Base-by-base conservation (phyloP, 2,329 filamentous ascomycete species). In the Aspergillus tanneri region DNA sequence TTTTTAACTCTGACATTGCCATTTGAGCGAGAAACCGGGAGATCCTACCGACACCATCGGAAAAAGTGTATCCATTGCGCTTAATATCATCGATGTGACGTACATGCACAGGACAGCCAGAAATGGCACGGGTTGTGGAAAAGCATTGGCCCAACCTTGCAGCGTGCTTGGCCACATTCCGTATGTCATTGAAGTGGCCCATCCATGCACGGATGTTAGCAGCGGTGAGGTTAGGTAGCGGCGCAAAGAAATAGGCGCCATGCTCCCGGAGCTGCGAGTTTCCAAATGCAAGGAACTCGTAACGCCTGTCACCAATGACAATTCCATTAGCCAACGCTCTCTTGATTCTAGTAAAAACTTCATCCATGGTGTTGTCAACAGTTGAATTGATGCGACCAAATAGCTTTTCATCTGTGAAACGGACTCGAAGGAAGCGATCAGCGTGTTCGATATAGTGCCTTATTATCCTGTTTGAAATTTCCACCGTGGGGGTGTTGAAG, bases 191-290 rank as follows among this genome's bases (percentile, higher is more conserved):
- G 60, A 99, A 95, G 11, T 86, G 74, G 0, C 93, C 93, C 86
- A 97, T 95, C 82, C 87, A 91, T 24, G 76, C 68, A 4, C 92
- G 86, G 48, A 99, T 96, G 41, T 85, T 77, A 14, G 86, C 80
- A 44, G 89, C 89, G 1, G 82, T 86, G 6, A 88, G 64, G 46
- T 82, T 75, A 0, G 81, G 73, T 0, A 82, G 83, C 0, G 87
- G 81, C 4, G 88, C 86, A 66, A 97, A 97, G 70, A 99, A 96
- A 63, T 93, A 97, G 0, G 89, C 91, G 0, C 91, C 88, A 57
- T 92, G 85, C 63, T 97, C 91, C 43, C 92, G 83, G 50, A 99
- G 88, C 60, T 99, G 93, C 0, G 93, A 96, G 67, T 93, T 97
- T 0, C 93, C 92, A 71, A 91, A 96, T 0, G 92, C 93, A 21